Percentiles rank a stretch among this genome's conserved stretches.
These are phyloP conservation scores for Colletotrichum tropicicola DNA, from an alignment of 2,329 filamentous ascomycete genomes.

Conservation along the genomic window DNA sequence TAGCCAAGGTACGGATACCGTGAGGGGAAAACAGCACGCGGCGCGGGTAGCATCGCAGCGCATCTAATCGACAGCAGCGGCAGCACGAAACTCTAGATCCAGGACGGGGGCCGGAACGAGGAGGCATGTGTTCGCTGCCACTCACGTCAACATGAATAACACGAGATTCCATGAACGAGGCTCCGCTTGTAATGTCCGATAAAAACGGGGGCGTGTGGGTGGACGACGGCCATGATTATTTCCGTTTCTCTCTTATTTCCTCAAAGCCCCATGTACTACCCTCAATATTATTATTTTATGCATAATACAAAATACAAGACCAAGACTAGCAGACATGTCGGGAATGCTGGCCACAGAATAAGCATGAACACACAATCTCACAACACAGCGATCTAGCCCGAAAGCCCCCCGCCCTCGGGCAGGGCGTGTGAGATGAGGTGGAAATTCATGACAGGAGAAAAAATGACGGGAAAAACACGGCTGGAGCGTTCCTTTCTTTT, in stretches of 20 bases:
- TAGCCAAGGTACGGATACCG: too few relatives aligned
- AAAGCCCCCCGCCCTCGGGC: not conserved
- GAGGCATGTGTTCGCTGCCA: not conserved
- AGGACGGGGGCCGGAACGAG: not conserved
- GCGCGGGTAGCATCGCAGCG: not conserved
- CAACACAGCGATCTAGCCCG: not conserved
- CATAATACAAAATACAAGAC: not conserved
- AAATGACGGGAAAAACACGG: not conserved
- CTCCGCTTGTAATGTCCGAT: constrained; percentile 1
- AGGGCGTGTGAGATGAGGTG: constrained; percentile 17
- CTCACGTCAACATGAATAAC: not conserved
- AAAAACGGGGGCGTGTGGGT: not conserved
- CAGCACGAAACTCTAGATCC: not conserved
- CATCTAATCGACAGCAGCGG: not conserved
- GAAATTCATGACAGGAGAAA: not conserved
- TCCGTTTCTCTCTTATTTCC: too few relatives aligned
- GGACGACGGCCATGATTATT: not conserved
- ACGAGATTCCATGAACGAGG: not conserved
- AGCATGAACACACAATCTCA: constrained; percentile 29
- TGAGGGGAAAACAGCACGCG: not conserved
- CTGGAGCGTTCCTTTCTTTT: not conserved
- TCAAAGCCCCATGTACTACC: not conserved
- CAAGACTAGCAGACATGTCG: not conserved
- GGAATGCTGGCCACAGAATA: constrained; percentile 18
- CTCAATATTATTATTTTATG: not conserved